Base-by-base conservation (phyloP, 352 stramenopile genomes). In the Phytophthora hibernalis region DNA sequence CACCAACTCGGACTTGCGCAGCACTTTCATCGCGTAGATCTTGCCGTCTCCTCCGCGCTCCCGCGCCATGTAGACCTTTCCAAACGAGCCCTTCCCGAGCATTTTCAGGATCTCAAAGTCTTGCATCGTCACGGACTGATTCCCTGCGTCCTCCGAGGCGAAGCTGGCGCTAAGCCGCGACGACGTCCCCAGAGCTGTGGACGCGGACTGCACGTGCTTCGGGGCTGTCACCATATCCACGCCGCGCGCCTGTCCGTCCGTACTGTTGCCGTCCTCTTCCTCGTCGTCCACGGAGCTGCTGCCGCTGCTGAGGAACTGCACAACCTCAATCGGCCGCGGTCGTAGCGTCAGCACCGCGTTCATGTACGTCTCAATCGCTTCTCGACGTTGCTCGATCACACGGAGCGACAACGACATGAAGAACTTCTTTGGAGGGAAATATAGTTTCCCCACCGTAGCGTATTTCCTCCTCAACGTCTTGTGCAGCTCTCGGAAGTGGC, bases 51-150 rank as follows among this genome's bases (percentile, higher is more conserved):
- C 74, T 6, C 62, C 60, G 33, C 94, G 93, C 65, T 98, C 92
- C 53, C 90, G 85, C 7, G 98, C 97, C 51, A 99, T 91, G 76
- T 99, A 99, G 28, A 99, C 97, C 70, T 99, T 98, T 70, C 95
- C 96, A 76, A 98, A 98, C 6, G 88, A 98, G 28, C 96, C 96
- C 68, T 99, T 99, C 38, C 97, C 97, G 68, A 99, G 96, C 77
- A 99, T 97, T 75, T 98, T 98, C 28, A 99, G 87, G 56, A 99
- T 97, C 65, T 99, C 96, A 77, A 99, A 99, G 65, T 96, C 90
- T 52, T 82, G 74, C 80, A 93, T 90, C 2, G 71, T 78, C 37
- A 96, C 79, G 16, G 83, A 57, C 20, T 75, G 66, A 43, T 50
- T 54, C 38, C 31, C 56, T 24, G 56, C 31, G 13, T 79, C 71